Evolutionary conservation across 164 flowering plant genomes (phyloP), one percentile per base, ranked within the genome.

Genomic region (Chimonanthus praecox): DNA sequence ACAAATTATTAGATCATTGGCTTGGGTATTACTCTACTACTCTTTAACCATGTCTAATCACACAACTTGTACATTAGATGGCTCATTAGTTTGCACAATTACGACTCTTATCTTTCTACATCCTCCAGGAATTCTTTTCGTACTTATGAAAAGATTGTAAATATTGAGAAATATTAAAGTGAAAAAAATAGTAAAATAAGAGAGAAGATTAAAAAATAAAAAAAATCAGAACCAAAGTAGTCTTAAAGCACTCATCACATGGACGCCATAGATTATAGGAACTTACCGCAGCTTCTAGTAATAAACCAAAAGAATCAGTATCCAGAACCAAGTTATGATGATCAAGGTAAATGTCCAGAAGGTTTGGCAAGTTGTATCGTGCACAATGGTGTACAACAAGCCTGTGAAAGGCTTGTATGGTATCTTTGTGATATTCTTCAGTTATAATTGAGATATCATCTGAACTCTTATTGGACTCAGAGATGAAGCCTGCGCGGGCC

Each of bases 261-360:
- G 60, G 5, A 54, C 74, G 63, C 63, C 68, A 79, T 69, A 58
- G 75, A 72, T 49, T 58, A 8, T 61, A 13, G 44, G 49, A 58
- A 67, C 75, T 90, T 88, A 96, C 99, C 4, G 90, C 87, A 77
- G 98, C 91, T 71, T 92, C 95, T 72, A n/a, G 89, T 48, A 92
- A 75, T 51, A 75, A 77, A 67, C 8, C 60, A 72, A 91, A 83
- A 49, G 89, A 86, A 78, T 81, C 86, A 61, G 81, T 81, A 79
- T 92, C 92, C 4, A 80, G 71, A 75, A 77, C 89, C 85, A 91
- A 78, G 68, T 86, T 78, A 75, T 89, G 92, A 82, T 83, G 86
- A 62, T 91, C 97, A 76, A 96, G 88, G 77, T 90, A 94, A 64
- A 96, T 83, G 76, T 92, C 97, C 77, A 96, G 82, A 81, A 96